Base-by-base conservation (phyloP, 2,329 filamentous ascomycete species). In the Monosporascus cannonballus region DNA sequence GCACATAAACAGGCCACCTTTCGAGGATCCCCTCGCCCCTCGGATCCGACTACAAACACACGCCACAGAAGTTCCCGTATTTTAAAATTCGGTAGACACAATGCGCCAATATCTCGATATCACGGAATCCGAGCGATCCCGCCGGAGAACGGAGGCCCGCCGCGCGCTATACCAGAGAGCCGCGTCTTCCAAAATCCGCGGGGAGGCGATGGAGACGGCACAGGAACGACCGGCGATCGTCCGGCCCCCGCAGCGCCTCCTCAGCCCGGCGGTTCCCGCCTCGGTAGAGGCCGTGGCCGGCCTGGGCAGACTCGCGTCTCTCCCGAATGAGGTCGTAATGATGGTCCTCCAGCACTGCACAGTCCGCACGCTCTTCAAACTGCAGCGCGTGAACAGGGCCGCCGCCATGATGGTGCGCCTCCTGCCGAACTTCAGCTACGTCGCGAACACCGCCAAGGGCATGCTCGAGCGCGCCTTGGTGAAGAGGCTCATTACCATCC, bases 281-380 rank as follows among this genome's bases (percentile, higher is more conserved):
- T 46, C 54, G 7, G 48, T 50, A 37, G 47, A 53, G 8, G 25
- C 54, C 11, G 38, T 50, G 4, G 48, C 57, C 15, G 57, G 55
- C 7, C 20, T 61, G 11, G 59, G 59, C n/a, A 36, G 22, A 8
- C 56, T 62, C 20, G 56, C 50, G 22, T 20, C 27, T 34, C 42
- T 62, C 5, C 60, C 59, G 17, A 59, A 58, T 48, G 60, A 62
- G 52, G 30, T 59, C 47, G 55, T 62, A 46, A 54, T 58, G 46
- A 36, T 60, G 2, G 44, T 60, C 14, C 47, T 62, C 17, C 36
- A 45, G 41, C 52, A 60, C 24, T 61, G 59, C 47, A 61, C 46
- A 22, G 47, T 62, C 5, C 54, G 42, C 4, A 46, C 59, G 27
- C 57, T 62, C 9, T 34, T 61, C 8, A 53, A 52, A 15, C 49